Conservation (phyloP, 805 yeast species). For the Candida glaebosa region DNA sequence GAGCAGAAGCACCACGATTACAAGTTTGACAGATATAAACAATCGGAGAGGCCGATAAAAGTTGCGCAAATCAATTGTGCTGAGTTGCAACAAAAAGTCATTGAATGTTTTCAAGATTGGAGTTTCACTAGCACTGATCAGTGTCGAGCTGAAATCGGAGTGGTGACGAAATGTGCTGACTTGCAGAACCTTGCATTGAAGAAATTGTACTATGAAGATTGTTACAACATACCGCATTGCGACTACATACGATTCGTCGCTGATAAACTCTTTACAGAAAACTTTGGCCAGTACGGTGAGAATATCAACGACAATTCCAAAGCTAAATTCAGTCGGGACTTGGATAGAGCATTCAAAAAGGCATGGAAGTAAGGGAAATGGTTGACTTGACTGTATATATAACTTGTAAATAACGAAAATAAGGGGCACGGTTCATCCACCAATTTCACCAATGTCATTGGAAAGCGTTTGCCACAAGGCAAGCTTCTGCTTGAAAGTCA, state of each 20-base stretch:
- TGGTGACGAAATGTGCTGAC: constrained; percentile 27
- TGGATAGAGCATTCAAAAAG: constrained; percentile 27
- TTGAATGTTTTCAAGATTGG: constrained; percentile 35
- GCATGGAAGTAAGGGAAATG: constrained; percentile 28
- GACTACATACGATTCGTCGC: constrained; percentile 31
- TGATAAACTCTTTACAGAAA: constrained; percentile 32
- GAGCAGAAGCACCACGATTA: constrained; percentile 14
- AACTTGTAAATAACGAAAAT: background rate
- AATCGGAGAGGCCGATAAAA: constrained; percentile 18
- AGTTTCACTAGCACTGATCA: constrained; percentile 21
- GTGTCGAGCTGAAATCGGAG: constrained; percentile 29
- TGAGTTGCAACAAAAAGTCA: constrained; percentile 34
- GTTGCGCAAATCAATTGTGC: constrained; percentile 37
- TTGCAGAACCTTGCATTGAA: constrained; percentile 34
- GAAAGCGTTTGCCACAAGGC: constrained; percentile 46
- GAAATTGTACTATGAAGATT: constrained; percentile 31
- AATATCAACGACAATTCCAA: constrained; percentile 22
- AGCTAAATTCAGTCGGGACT: constrained; percentile 24
- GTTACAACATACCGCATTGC: constrained; percentile 34
- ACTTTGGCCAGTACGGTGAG: constrained; percentile 38
- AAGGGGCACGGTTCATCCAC: background rate
- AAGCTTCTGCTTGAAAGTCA: constrained; percentile 44
- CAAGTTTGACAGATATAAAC: constrained; percentile 31
- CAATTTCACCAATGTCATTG: constrained; percentile 12
- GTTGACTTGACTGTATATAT: background rate